phyloP scores from a whole-genome alignment of 2,329 filamentous ascomycete genomes.

The Botrytis medusae region DNA sequence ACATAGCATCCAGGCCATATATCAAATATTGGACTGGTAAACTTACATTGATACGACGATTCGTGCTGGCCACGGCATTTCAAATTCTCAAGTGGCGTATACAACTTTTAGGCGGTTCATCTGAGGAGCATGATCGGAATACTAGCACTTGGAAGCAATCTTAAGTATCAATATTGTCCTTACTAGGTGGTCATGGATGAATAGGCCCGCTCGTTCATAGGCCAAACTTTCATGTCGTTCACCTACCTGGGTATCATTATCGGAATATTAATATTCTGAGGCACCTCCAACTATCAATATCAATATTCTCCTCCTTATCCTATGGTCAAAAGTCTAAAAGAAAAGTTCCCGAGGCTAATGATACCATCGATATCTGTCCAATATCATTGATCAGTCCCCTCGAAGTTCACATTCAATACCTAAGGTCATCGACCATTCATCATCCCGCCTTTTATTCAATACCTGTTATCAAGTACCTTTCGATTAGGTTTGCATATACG shows the following conservation, averaged over 20 bases:
- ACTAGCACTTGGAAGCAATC: not conserved
- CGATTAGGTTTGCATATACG: slow-evolving; percentile 6
- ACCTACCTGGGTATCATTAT: not conserved
- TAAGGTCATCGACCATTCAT: not conserved
- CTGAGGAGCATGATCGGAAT: not conserved
- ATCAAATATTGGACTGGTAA: not conserved
- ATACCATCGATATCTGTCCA: not conserved
- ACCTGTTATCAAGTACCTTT: not conserved
- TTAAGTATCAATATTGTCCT: not conserved
- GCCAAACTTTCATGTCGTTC: not conserved
- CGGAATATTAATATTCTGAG: not conserved
- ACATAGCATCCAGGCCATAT: not conserved
- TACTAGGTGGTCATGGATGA: not conserved
- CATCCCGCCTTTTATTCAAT: not conserved
- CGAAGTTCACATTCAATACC: not conserved
- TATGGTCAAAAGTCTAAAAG: not conserved
- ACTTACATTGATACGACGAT: not conserved
- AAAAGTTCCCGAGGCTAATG: not conserved
- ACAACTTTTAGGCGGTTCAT: not conserved
- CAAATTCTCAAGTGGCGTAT: not conserved
- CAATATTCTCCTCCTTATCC: not conserved
- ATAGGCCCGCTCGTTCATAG: not conserved
- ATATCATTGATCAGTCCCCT: not conserved
- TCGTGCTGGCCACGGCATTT: not conserved
- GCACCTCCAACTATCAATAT: not conserved